Conservation (phyloP, 2,329 filamentous ascomycete genomes). For the Ustilaginoidea virens region DNA sequence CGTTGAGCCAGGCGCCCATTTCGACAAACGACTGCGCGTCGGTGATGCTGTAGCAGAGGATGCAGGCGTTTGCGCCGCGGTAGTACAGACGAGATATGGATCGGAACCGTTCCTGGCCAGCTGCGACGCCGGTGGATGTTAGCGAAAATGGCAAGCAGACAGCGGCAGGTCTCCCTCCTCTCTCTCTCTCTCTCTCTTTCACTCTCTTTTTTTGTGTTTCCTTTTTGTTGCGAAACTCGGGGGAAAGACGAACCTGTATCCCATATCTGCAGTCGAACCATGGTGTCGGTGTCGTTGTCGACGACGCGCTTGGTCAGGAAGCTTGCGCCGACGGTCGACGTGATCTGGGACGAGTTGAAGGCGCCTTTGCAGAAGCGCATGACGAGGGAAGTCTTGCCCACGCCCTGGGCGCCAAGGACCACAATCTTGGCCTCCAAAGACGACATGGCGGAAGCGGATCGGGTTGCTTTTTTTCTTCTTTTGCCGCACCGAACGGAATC, state of each 20-base stretch:
- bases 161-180: too few species aligned
- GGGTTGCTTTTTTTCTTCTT: not conserved
- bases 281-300: conserved; percentile 71
- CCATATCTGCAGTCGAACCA: conserved; percentile 90
- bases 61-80: conserved; percentile 82
- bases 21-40: conserved; percentile 73
- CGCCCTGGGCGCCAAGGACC: conserved; percentile 64
- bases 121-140: conserved; percentile 20
- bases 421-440: conserved; percentile 71
- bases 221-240: too few species aligned
- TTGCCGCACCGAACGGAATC: not conserved
- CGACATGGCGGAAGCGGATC: conserved; percentile 22
- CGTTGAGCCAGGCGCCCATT: conserved; percentile 82
- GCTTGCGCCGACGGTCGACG: conserved; percentile 64
- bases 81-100: conserved; percentile 94
- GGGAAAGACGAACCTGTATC: conserved; percentile 50
- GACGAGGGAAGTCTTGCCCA: conserved; percentile 66
- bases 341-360: conserved; percentile 48
- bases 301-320: conserved; percentile 68
- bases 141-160: too few species aligned
- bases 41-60: conserved; percentile 90
- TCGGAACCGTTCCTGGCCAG: conserved; percentile 88
- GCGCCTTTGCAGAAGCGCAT: conserved; percentile 61
- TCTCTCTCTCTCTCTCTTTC: too few species aligned
- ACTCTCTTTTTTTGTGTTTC: not conserved